phyloP scores from a whole-genome alignment of 805 yeast genomes.

The Pachysolen tannophilus region DNA sequence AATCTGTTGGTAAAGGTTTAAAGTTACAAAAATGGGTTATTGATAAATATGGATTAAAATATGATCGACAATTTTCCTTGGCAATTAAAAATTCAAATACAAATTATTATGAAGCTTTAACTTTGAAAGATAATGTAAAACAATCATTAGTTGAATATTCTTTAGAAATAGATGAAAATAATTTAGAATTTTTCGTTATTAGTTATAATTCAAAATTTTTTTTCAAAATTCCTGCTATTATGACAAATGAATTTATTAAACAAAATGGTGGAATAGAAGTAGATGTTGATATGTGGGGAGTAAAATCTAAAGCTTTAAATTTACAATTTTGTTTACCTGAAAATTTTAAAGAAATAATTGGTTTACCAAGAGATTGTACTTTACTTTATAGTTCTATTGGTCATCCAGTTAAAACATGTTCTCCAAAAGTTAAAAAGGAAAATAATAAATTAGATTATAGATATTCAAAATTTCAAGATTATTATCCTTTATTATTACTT shows the following conservation, averaged over 20 bases:
- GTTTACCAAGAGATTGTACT: conserved; percentile 7
- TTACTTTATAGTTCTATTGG: conserved; percentile 18
- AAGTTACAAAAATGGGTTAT: conserved; percentile 19
- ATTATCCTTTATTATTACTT: conserved; percentile 19
- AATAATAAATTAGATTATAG: conserved; percentile 8
- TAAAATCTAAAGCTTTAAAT: neutral
- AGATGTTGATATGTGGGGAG: conserved; percentile 2
- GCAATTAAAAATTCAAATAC: conserved; percentile 12
- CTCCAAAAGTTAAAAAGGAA: conserved; percentile 11
- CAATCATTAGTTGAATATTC: conserved; percentile 11
- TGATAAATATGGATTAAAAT: conserved; percentile 18
- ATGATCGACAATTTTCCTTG: conserved; percentile 20
- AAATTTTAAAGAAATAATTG: neutral
- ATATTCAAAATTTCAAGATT: conserved; percentile 21
- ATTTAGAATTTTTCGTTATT: conserved; percentile 1
- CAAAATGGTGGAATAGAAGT: neutral
- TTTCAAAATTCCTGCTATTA: conserved; percentile 4
- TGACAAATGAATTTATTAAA: neutral
- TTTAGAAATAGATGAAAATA: conserved; percentile 7
- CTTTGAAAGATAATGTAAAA: conserved; percentile 12
- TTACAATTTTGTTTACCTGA: neutral
- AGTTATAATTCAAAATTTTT: neutral
- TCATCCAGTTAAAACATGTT: conserved; percentile 17
- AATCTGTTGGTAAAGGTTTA: conserved; percentile 19
- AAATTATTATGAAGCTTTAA: conserved; percentile 11